Percentiles rank a stretch among this genome's conserved stretches.
phyloP scores from a whole-genome alignment of 805 yeast genomes.

The Cyberlindnera xishuangbannaensis region DNA sequence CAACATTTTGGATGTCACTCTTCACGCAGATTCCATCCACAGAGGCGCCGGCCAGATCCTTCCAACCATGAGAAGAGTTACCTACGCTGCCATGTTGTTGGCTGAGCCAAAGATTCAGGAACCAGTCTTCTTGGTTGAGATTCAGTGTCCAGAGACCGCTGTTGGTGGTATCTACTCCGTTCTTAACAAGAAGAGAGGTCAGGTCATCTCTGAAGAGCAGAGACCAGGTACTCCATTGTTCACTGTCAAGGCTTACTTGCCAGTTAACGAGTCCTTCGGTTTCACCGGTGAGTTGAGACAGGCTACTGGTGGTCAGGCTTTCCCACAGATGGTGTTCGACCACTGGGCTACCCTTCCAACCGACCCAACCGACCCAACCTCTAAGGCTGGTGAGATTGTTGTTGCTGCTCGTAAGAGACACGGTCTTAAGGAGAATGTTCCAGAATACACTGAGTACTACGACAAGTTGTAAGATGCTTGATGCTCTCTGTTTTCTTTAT shows the following conservation, averaged over 20 bases:
- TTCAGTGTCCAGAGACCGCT: constrained; percentile 98
- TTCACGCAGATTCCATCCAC: constrained; percentile 99
- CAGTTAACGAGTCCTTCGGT: constrained; percentile 99
- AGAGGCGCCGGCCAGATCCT: constrained; percentile 99
- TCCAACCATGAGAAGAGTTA: constrained; percentile 99
- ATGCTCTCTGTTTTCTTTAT: constrained; percentile 1
- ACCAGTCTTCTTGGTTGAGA: constrained; percentile 98
- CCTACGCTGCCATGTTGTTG: constrained; percentile 95
- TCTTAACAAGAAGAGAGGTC: constrained; percentile 99
- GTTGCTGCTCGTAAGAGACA: constrained; percentile 81
- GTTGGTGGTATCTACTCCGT: constrained; percentile 99
- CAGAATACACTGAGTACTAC: constrained; percentile 99
- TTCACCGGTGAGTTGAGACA: constrained; percentile 99
- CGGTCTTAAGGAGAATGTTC: constrained; percentile 95
- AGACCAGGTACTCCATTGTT: constrained; percentile 99
- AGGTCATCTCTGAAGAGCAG: constrained; percentile 98
- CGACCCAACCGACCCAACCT: constrained; percentile 84
- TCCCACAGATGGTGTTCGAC: constrained; percentile 99
- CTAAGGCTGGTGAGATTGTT: constrained; percentile 65
- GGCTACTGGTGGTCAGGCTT: constrained; percentile 99
- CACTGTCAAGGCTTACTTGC: constrained; percentile 99
- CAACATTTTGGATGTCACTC: constrained; percentile 97
- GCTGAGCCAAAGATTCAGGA: constrained; percentile 99
- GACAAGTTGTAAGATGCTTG: constrained; percentile 60
- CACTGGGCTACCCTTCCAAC: constrained; percentile 93